Conservation (phyloP, 176 grass and related monocot species). For the Eleusine coracana region DNA sequence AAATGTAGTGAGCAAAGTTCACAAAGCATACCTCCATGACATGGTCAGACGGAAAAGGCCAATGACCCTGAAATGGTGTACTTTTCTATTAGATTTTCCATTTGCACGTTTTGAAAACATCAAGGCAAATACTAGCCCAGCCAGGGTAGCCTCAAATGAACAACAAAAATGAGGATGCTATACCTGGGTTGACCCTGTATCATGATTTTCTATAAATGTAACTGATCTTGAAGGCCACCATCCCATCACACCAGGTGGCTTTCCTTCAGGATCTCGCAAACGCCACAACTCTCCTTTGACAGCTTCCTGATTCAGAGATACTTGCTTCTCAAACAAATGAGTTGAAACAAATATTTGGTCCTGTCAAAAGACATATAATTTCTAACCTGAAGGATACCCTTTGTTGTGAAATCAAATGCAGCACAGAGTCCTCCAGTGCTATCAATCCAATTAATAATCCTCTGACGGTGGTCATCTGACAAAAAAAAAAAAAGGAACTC, state of each 20-base stretch:
- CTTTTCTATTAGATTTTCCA: slow-evolving; percentile 18
- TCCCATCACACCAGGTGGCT: slow-evolving; percentile 85
- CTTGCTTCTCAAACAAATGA: slow-evolving; percentile 14
- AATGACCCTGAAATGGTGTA: slow-evolving; percentile 77
- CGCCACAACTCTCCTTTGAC: slow-evolving; percentile 94
- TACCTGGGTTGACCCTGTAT: slow-evolving; percentile 98
- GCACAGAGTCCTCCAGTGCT: slow-evolving; percentile 72
- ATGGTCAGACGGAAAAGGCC: slow-evolving; percentile 90
- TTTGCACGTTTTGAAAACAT: background rate
- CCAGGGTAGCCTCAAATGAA: background rate
- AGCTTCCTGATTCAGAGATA: slow-evolving; percentile 67
- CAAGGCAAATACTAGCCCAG: slow-evolving; percentile 6
- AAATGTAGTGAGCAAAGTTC: slow-evolving; percentile 13
- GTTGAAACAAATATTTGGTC: slow-evolving; percentile 14
- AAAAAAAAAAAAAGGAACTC: background rate
- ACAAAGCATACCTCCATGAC: slow-evolving; percentile 81
- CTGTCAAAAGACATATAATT: slow-evolving; percentile 16
- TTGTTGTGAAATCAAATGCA: slow-evolving; percentile 95
- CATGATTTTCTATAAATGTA: slow-evolving; percentile 97
- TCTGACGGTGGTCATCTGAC: slow-evolving; percentile 83
- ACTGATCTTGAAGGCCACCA: slow-evolving; percentile 98
- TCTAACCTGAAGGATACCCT: slow-evolving; percentile 93
- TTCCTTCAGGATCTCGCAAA: slow-evolving; percentile 71
- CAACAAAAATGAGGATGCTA: background rate
- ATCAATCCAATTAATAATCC: slow-evolving; percentile 87